phyloP scores from a whole-genome alignment of 2,329 filamentous ascomycete species.

The Ceratocystis cacaofunesta region DNA sequence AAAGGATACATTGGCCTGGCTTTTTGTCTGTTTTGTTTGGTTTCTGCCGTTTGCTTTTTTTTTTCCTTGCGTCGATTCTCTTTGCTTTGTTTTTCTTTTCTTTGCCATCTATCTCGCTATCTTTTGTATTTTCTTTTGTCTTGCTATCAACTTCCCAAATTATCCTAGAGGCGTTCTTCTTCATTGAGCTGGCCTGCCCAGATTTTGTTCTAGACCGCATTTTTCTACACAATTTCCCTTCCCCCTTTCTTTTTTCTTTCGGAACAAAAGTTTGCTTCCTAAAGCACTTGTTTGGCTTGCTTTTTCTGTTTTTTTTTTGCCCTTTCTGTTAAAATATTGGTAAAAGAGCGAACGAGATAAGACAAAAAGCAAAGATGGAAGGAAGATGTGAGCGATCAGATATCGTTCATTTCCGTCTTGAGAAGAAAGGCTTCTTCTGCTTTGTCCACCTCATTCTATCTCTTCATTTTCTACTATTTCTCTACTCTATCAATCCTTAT shows the following conservation, averaged over 20 bases:
- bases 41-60: conserved; percentile 1
- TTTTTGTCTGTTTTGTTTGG: not conserved
- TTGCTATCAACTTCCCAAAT: not conserved
- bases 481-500: not conserved
- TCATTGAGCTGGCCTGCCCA: conserved; percentile 6
- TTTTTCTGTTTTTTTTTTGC: not conserved
- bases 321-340: not conserved
- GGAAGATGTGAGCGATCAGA: no score
- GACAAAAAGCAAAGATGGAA: not conserved
- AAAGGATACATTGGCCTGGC: conserved; percentile 4
- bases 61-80: not conserved
- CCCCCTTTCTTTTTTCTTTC: not conserved
- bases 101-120: not conserved
- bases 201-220: conserved; percentile 3
- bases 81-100: not conserved
- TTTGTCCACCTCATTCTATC: not conserved
- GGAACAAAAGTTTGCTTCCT: conserved; percentile 4
- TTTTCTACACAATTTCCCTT: not conserved
- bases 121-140: not conserved
- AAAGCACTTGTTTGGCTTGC: not conserved
- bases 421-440: no score
- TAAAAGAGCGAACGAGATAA: not conserved
- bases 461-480: not conserved
- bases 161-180: not conserved
- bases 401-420: no score